These are phyloP conservation scores for Kingdonia uniflora DNA, from an alignment of 164 flowering plant species.

Conservation along the genomic window DNA sequence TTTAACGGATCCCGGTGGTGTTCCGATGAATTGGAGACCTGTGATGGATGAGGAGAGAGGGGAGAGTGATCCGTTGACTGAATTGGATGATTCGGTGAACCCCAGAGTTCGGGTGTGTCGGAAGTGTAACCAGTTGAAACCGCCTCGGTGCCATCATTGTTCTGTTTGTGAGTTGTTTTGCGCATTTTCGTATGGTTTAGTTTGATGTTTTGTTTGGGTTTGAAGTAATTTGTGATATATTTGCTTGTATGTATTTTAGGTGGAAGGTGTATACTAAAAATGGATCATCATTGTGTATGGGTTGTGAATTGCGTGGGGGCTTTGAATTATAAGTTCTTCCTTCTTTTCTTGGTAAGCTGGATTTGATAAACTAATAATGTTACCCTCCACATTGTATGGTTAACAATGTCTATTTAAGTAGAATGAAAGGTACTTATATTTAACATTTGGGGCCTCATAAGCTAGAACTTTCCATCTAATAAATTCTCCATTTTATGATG, in stretches of 20 bases:
- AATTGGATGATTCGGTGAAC: slow-evolving; percentile 41
- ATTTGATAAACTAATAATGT: too few species aligned
- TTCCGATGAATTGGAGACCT: slow-evolving; percentile 91
- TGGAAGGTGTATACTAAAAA: slow-evolving; percentile 95
- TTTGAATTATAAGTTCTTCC: slow-evolving; percentile 87
- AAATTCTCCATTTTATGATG: too few species aligned
- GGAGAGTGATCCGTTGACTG: slow-evolving; percentile 60
- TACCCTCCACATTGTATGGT: too few species aligned
- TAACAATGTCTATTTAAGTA: too few species aligned
- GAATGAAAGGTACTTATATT: too few species aligned
- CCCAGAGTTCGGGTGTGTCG: slow-evolving; percentile 60
- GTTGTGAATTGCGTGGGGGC: slow-evolving; percentile 99
- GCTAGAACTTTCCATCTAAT: too few species aligned
- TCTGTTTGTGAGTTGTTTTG: slow-evolving; percentile 77
- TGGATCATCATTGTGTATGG: slow-evolving; percentile 99
- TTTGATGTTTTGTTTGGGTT: neutral
- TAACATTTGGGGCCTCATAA: too few species aligned
- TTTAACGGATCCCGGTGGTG: slow-evolving; percentile 89
- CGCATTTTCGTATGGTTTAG: neutral
- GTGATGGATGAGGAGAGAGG: slow-evolving; percentile 78
- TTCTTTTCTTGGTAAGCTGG: slow-evolving; percentile 98
- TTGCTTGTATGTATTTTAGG: slow-evolving; percentile 33
- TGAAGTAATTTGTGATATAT: neutral
- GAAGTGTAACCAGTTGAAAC: slow-evolving; percentile 89
- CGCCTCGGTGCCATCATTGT: slow-evolving; percentile 99